Conservation (phyloP, 805 yeast genomes). For the Starmerella roubikii region DNA sequence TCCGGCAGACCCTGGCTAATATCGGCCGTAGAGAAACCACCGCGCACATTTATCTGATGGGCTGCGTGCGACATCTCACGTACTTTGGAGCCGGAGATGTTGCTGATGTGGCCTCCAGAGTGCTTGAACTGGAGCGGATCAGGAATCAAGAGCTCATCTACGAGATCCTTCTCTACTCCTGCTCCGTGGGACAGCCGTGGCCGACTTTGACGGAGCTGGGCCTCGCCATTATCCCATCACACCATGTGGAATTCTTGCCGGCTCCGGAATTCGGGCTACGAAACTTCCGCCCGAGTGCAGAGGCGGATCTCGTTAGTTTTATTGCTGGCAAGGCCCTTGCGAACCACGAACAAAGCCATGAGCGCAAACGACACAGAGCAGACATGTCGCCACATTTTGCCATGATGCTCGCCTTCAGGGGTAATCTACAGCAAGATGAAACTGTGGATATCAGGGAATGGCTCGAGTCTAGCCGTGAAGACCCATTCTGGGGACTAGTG, state of each 20-base stretch:
- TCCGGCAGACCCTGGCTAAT: slow-evolving; percentile 1
- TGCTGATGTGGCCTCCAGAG: background rate
- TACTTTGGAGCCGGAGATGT: background rate
- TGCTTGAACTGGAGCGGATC: slow-evolving; percentile 3
- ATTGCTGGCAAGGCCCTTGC: slow-evolving; percentile 7
- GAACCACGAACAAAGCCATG: no score
- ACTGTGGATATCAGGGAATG: no score
- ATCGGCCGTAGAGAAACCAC: slow-evolving; percentile 8
- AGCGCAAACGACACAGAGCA: background rate
- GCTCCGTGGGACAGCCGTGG: slow-evolving; percentile 4
- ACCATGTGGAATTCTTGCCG: slow-evolving; percentile 12
- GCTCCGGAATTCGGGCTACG: slow-evolving; percentile 1
- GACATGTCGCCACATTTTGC: background rate
- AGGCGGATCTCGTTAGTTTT: slow-evolving; percentile 8
- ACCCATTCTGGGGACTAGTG: slow-evolving; percentile 5
- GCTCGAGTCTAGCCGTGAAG: no score
- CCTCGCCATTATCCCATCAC: background rate
- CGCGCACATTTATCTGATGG: slow-evolving; percentile 9
- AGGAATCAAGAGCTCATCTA: slow-evolving; percentile 2
- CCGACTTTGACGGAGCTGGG: background rate
- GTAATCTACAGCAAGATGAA: background rate
- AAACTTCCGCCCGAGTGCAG: slow-evolving; percentile 11
- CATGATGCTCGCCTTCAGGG: background rate
- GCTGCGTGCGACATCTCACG: slow-evolving; percentile 2
- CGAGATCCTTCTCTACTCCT: slow-evolving; percentile 9